Base-by-base conservation (phyloP, 352 stramenopile species). In the Phytopythium cucurbitacearum region DNA sequence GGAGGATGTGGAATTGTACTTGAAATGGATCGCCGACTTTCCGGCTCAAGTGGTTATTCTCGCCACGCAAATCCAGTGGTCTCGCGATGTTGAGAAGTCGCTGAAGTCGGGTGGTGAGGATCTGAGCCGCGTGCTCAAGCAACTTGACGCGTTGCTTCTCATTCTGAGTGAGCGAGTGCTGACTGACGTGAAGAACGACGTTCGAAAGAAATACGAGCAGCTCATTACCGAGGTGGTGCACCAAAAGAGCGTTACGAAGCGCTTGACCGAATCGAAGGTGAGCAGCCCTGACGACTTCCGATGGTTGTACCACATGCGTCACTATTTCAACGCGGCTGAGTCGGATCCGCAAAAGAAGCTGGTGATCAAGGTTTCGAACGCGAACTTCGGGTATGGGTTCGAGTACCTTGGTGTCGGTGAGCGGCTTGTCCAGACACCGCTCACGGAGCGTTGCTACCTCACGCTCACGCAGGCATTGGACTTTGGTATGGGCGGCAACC, bases 181-280 rank as follows among this genome's bases (percentile, higher is more conserved):
- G 8, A 79, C 85, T 3, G 94, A 99, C 70, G 78, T 98, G 21
- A 96, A 96, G 38, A 88, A 91, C 33, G 90, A 98, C 55, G 85
- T 97, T 12, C 85, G 96, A 12, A 98, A 97, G 71, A 99, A 99
- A 71, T 99, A 99, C 65, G 97, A 99, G 56, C 98, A 99, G 69
- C 82, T 99, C 9, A 99, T 99, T 65, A 99, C 97, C 9, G 98
- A 99, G 68, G 83, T 99, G n/a, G 97, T 99, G 15, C 97, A 99
- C 60, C 96, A 99, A 60, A 96, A 98, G 55, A 98, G 99, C 69
- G 96, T 99, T 28, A 98, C 87, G 13, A 91, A 95, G 53, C 89
- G 82, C 32, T 87, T 99, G 56, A 89, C 87, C 28, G 77, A 97
- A 56, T 73, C 81, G 8, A 78, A 76, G 11, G 89, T 98, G 5